These are phyloP conservation scores for Pseudogymnoascus sp. DNA, from an alignment of 2,329 filamentous ascomycete genomes.

Conservation along the genomic window DNA sequence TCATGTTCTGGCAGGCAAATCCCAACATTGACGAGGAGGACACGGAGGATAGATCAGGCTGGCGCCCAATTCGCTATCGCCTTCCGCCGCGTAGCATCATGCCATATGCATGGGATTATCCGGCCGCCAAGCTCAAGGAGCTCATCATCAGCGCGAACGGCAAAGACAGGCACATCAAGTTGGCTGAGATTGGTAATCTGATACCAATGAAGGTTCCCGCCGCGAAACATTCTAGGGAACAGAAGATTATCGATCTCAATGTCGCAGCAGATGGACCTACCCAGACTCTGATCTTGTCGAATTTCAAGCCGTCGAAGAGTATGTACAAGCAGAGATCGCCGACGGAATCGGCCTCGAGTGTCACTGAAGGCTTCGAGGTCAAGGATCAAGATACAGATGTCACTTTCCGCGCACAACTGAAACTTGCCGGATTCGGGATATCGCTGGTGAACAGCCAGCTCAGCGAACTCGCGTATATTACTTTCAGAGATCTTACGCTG, in stretches of 20 bases:
- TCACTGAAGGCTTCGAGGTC: constrained; percentile 74
- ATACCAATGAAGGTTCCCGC: constrained; percentile 84
- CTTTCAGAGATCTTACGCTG: constrained; percentile 81
- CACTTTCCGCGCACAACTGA: constrained; percentile 82
- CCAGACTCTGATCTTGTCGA: constrained; percentile 87
- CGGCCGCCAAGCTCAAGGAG: constrained; percentile 92
- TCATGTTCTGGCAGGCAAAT: constrained; percentile 92
- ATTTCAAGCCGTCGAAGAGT: constrained; percentile 88
- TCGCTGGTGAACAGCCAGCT: constrained; percentile 90
- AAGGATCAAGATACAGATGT: constrained; percentile 84
- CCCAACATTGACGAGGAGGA: constrained; percentile 91
- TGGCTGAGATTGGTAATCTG: constrained; percentile 93
- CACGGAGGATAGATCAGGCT: constrained; percentile 72
- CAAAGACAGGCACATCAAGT: constrained; percentile 83
- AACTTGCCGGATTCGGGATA: constrained; percentile 82
- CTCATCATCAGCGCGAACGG: constrained; percentile 73
- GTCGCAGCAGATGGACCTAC: constrained; percentile 93
- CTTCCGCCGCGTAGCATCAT: constrained; percentile 93
- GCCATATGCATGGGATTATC: constrained; percentile 99
- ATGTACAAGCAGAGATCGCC: constrained; percentile 63
- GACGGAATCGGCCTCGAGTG: constrained; percentile 42
- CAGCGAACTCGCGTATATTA: constrained; percentile 88
- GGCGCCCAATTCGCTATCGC: constrained; percentile 87
- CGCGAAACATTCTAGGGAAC: constrained; percentile 51
- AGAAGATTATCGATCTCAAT: constrained; percentile 93